Percentiles rank a stretch among this genome's conserved stretches.
phyloP scores from a whole-genome alignment of 2,329 filamentous ascomycete genomes.

The Xylaria sp. region DNA sequence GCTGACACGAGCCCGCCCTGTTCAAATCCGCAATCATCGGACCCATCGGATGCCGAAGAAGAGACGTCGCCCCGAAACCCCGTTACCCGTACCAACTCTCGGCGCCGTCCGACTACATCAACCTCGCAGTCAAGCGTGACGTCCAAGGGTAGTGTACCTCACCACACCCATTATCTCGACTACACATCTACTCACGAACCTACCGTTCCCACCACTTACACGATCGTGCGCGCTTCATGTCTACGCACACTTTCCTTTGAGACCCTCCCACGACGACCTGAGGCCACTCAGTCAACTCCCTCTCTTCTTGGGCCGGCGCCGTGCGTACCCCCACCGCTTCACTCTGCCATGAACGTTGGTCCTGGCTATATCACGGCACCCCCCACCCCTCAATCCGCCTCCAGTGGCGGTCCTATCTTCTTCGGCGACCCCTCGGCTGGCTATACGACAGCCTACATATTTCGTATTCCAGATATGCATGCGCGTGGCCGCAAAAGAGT shows the following conservation, averaged over 20 bases:
- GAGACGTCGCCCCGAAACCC: slow-evolving; percentile 49
- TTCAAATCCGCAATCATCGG: slow-evolving; percentile 60
- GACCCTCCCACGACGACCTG: slow-evolving; percentile 67
- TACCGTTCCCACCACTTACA: slow-evolving; percentile 69
- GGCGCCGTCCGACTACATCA: slow-evolving; percentile 58
- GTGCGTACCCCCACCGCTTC: slow-evolving; percentile 54
- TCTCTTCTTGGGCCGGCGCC: slow-evolving; percentile 46
- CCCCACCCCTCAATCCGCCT: slow-evolving; percentile 59
- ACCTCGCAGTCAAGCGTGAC: slow-evolving; percentile 64
- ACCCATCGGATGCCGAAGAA: slow-evolving; percentile 63
- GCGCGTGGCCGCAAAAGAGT: slow-evolving; percentile 75
- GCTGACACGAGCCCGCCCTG: slow-evolving; percentile 61
- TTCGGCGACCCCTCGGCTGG: slow-evolving; percentile 73
- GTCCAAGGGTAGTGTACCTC: slow-evolving; percentile 58
- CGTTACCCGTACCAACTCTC: slow-evolving; percentile 48
- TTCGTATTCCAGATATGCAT: slow-evolving; percentile 74
- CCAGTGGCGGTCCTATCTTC: slow-evolving; percentile 73
- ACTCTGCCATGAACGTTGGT: slow-evolving; percentile 52
- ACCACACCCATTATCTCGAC: slow-evolving; percentile 72
- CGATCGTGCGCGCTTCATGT: slow-evolving; percentile 73
- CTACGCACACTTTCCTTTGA: slow-evolving; percentile 74
- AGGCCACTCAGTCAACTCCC: slow-evolving; percentile 50
- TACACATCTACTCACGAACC: slow-evolving; percentile 77
- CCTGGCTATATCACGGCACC: slow-evolving; percentile 63
- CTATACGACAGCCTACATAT: slow-evolving; percentile 76